Evolutionary conservation across 1,139 yeast species (phyloP), one percentile per base, ranked within the genome.

Genomic region (Taphrina communis): DNA sequence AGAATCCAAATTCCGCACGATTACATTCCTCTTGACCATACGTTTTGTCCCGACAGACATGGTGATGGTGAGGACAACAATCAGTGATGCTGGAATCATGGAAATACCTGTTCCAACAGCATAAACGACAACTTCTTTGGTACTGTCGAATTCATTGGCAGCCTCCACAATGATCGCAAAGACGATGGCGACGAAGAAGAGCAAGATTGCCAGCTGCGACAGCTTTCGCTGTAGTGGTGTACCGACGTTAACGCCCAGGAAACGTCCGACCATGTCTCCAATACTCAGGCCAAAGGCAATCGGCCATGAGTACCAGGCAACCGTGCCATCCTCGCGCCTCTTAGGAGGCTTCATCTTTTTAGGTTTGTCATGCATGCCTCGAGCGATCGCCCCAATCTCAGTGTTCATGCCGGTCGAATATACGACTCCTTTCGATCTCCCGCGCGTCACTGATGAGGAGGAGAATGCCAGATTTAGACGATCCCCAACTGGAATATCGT

Each of bases 31-130:
- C 62, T 80, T 78, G 53, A 87, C 88, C 95, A 89, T 89, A 17
- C 86, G 88, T 74, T 87, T 88, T 50, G 95, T 89, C 35, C 95
- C 95, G 71, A 88, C 88, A 7, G 95, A 93, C 94, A 89, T 89
- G 4, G 95, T 89, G 72, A 89, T 89, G 17, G 95, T 89, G 71
- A 89, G 83, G 25, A 89, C 95, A 52, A 89, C 95, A 70, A 89
- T 88, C 73, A 89, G 82, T 0, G 93, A 87, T 2, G 93, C 89
- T 1, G 95, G 96, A 75, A 89, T 89, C 94, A 89, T 88, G 2
- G 94, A 86, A 63, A 89, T 81, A 39, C 73, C 73, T 12, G 72
- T 90, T 78, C 92, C 89, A 74, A 89, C 88, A 17, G 96, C 95
- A 76, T 89, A 89, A 68, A 89, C 87, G 31, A 93, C 94, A 46